phyloP scores from a whole-genome alignment of 2,329 filamentous ascomycete species.

The Aspergillus latus region DNA sequence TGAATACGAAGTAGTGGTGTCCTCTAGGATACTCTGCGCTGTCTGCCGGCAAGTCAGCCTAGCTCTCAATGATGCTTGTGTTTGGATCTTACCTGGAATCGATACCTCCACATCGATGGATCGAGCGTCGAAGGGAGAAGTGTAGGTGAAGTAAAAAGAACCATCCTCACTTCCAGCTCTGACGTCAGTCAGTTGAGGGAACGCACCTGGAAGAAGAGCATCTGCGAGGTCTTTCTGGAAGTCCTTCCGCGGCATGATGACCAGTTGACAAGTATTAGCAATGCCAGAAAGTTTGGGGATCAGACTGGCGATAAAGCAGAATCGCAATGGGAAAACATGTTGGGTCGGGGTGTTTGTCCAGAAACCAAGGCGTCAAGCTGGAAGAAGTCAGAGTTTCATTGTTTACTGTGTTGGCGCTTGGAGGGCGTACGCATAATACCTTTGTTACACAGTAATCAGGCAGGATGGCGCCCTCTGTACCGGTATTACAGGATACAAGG shows the following conservation, averaged over 20 bases:
- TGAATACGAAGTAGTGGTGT: constrained; percentile 60
- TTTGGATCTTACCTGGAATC: constrained; percentile 35
- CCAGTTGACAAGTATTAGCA: too few relatives aligned
- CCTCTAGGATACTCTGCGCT: constrained; percentile 59
- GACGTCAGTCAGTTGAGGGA: constrained; percentile 56
- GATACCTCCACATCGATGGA: constrained; percentile 40
- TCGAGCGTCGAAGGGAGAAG: constrained; percentile 27
- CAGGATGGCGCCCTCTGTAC: too few relatives aligned
- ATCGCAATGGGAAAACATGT: background rate
- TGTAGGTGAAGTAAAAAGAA: constrained; percentile 64
- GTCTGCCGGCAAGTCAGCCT: constrained; percentile 41
- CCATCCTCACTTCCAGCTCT: constrained; percentile 68
- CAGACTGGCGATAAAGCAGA: background rate
- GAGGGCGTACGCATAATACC: background rate
- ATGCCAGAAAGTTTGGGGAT: background rate
- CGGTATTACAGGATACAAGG: too few relatives aligned
- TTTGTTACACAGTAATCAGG: background rate
- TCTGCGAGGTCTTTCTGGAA: constrained; percentile 62
- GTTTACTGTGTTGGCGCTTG: background rate
- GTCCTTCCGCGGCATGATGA: constrained; percentile 62
- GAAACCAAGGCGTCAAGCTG: background rate
- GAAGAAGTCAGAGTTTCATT: background rate
- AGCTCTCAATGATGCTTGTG: background rate
- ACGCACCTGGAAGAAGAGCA: constrained; percentile 37
- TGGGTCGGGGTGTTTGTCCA: background rate